Base-by-base conservation (phyloP, 176 grass and related monocot genomes). In the Hsuehochloa calcarea region DNA sequence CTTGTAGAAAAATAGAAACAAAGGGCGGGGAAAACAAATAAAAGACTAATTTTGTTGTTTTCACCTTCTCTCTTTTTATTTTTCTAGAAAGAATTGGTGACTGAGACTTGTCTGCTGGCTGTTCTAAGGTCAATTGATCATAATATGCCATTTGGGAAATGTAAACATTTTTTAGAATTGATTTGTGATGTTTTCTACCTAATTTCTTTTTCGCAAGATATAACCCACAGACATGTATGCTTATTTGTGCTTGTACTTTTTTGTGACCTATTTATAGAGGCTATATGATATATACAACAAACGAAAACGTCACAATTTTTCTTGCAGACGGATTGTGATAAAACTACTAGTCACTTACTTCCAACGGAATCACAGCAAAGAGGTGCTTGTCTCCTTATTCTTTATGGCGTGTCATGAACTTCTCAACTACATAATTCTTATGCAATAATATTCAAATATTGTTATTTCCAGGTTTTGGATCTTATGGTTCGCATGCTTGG, bases 401-500 rank as follows among this genome's bases (percentile, higher is more conserved):
- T 52, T 79, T 49, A 39, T 43, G 10, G n/a, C 69, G n/a, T 74
- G 12, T 58, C 10, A 44, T 74, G 22, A 67, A 85, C 60, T 69
- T 68, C 31, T 35, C 15, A 49, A 47, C 10, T 71, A 45, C 13
- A 61, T 50, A 20, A 5, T 56, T 75, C 27, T 84, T 55, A 39
- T 45, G 3, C 8, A 85, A 26, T 72, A 66, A 64, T 59, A 72
- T 68, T 14, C 37, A 44, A 64, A 63, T 79, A 40, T 68, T 54
- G 12, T 16, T 7, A 80, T 23, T 26, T 40, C 38, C 63, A 99
- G 97, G 97, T 99, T 82, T 74, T 99, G 70, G 93, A 99, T 52
- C 90, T 96, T 63, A 96, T 99, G 84, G 93, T 92, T 79, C 88
- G 97, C 67, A 94, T 99, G 93, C 91, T 99, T 90, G 97, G 97